Conservation (phyloP, 768 basidiomycete species). For the Baorangia bicolor region DNA sequence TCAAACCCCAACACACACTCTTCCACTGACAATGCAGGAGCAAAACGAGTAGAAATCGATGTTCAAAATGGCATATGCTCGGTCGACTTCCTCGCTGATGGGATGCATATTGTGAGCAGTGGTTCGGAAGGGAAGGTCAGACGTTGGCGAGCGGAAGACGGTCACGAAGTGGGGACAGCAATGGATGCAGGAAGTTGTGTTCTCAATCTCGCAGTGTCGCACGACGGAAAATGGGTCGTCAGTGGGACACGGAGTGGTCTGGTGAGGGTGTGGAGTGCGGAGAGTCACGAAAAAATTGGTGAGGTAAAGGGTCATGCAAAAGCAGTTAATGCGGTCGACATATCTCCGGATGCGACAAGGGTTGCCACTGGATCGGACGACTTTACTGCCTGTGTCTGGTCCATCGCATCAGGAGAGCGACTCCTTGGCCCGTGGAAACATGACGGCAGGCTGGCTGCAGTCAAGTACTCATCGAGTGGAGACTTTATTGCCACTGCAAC, state of each 20-base stretch:
- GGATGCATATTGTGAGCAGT: constrained; percentile 6
- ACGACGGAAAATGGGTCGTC: constrained; percentile 11
- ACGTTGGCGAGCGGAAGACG: constrained; percentile 1
- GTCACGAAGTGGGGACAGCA: background rate
- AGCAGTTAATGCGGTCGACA: constrained; percentile 17
- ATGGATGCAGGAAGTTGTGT: constrained; percentile 6
- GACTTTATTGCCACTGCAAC: background rate
- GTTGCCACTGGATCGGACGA: constrained; percentile 14
- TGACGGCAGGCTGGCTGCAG: background rate
- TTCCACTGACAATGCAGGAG: no score
- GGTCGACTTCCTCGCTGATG: constrained; percentile 2
- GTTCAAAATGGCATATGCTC: constrained; percentile 11
- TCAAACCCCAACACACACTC: no score
- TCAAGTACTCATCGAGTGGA: background rate
- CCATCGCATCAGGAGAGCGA: constrained; percentile 3
- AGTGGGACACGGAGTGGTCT: constrained; percentile 1
- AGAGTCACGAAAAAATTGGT: constrained; percentile 1
- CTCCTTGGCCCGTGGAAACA: background rate
- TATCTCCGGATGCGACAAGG: constrained; percentile 11
- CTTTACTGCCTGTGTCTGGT: constrained; percentile 8
- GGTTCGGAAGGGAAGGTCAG: constrained; percentile 10
- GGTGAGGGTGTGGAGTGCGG: constrained; percentile 11
- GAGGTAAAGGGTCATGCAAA: constrained; percentile 6
- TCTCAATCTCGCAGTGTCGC: constrained; percentile 4
- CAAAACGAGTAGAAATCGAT: background rate